These are phyloP conservation scores for Ceratocystis diversiconidia DNA, from an alignment of 2,329 filamentous ascomycete genomes.

Conservation along the genomic window DNA sequence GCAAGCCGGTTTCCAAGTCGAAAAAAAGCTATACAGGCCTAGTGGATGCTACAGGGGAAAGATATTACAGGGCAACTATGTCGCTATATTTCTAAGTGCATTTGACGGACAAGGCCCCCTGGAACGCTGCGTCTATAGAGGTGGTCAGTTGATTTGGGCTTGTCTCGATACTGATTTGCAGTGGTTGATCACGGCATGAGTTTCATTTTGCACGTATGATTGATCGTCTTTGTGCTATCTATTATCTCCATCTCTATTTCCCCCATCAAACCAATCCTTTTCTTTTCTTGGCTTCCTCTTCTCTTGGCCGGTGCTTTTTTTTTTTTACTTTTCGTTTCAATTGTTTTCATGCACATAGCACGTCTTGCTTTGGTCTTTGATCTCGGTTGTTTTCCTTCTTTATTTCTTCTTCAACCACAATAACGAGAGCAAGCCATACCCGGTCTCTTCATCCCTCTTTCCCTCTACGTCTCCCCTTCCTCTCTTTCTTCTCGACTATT, in stretches of 20 bases:
- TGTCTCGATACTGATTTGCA: not conserved
- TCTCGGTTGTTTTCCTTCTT: slow-evolving; percentile 8
- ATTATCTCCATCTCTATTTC: not conserved
- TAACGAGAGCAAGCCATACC: not conserved
- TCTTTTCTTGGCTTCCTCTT: not conserved
- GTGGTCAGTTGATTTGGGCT: not conserved
- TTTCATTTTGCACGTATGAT: not conserved
- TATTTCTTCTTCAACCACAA: slow-evolving; percentile 1
- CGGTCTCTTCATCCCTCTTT: not conserved
- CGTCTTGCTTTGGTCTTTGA: not conserved
- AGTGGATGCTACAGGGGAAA: no score
- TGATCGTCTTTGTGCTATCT: not conserved
- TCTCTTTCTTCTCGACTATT: not conserved
- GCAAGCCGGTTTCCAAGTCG: no score
- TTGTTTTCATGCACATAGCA: not conserved
- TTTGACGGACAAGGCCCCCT: not conserved
- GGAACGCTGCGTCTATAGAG: not conserved
- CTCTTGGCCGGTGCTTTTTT: not conserved
- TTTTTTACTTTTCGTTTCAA: not conserved
- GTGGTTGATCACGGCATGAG: not conserved
- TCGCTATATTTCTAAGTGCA: no score
- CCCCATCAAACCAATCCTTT: not conserved
- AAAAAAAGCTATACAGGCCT: no score
- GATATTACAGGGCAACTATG: no score
- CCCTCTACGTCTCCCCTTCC: no score